Conservation (phyloP, 805 yeast species). For the Jamesozyma piceae region DNA sequence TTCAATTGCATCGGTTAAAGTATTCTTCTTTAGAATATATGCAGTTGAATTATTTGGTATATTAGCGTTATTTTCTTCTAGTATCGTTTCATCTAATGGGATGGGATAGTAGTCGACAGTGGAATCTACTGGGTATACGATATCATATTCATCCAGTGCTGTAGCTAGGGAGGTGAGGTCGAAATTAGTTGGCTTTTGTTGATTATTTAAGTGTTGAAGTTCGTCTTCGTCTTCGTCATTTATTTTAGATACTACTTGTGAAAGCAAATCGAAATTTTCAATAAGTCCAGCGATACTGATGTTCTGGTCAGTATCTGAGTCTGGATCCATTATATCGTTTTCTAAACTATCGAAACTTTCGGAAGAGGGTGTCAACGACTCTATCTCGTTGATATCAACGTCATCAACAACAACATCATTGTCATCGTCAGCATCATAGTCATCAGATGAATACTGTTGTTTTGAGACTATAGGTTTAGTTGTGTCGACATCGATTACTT, state of each 20-base stretch:
- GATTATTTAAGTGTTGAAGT: neutral
- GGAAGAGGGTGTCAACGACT: neutral
- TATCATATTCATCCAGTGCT: constrained; percentile 27
- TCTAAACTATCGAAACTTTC: neutral
- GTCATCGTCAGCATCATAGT: constrained; percentile 3
- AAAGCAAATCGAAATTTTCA: constrained; percentile 3
- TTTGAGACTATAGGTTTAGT: neutral
- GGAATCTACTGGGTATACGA: constrained; percentile 5
- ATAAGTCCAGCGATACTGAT: neutral
- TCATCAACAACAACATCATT: constrained; percentile 2
- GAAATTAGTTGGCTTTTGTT: neutral
- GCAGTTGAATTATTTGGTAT: neutral
- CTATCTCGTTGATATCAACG: neutral
- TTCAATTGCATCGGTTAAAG: too few relatives aligned
- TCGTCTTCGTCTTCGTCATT: constrained; percentile 5
- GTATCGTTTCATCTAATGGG: neutral
- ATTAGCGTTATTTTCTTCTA: neutral
- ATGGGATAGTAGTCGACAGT: neutral
- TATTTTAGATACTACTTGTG: constrained; percentile 2
- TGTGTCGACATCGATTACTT: too few relatives aligned
- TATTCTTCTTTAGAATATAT: too few relatives aligned
- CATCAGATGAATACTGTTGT: neutral
- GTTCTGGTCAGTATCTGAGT: neutral
- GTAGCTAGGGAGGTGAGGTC: constrained; percentile 19
- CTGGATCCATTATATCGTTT: neutral